Base-by-base conservation (phyloP, 1,284 basidiomycete genomes). In the Apiotrichum porosum region DNA sequence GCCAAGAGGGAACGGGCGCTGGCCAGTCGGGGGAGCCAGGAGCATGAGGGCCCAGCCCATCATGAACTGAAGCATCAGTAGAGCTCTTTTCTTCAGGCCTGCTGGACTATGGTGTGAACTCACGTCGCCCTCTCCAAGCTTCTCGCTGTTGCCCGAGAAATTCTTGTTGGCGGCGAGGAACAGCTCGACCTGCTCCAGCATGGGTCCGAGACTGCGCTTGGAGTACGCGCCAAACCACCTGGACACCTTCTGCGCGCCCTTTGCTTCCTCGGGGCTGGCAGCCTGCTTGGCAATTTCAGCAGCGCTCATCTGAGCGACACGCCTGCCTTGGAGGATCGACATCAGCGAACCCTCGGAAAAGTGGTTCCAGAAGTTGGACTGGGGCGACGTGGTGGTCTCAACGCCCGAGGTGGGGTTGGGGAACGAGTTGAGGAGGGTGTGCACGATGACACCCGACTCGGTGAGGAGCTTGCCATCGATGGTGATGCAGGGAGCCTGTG, bases 291-390 rank as follows among this genome's bases (percentile, higher is more conserved):
- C 48, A 9, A 52, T 36, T 13, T 44, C 17, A 37, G 49, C 3
- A 23, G 43, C 23, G 33, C 48, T 42, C 17, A 30, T 31, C 44
- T 31, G 6, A 6, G 61, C 28, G 32, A 58, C 57, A 3, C 53
- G 52, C 17, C 54, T 57, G 2, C 56, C 55, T 43, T 68, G 64
- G 15, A 71, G 51, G 18, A 59, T 48, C n/a, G 54, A 54, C 61
- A 71, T 65, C 37, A 65, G 50, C 22, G 47, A 56, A 10, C 62
- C 69, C 44, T 71, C 69, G 34, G 60, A 19, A 38, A 63, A 69
- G 54, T 68, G 63, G 35, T 44, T 40, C 66, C 66, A 71, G 55
- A 60, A 71, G 10, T 56, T 38, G 9, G 52, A 54, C 23, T 47
- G 35, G 19, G 56, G 47, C 8, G 54, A 55, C 2, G 63, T 43